Evolutionary conservation across 176 grass and related monocot species (phyloP), one percentile per base, ranked within the genome.

Genomic region (Otatea glauca): DNA sequence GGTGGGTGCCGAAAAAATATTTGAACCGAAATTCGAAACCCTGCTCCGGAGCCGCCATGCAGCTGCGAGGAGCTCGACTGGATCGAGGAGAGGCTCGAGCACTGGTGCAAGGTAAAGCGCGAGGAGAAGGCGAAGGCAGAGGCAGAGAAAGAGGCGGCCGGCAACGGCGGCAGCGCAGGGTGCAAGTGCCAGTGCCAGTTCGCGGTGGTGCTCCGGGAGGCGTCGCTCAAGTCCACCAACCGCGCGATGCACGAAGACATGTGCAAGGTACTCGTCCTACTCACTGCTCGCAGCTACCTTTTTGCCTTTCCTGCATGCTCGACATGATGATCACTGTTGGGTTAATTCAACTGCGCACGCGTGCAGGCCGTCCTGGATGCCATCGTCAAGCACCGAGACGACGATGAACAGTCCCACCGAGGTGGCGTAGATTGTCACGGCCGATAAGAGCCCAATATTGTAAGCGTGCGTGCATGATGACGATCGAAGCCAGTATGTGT

Each of bases 241-340:
- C 44, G 44, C 47, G 70, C 70, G 25, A 50, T 72, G 70, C 45
- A 72, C 70, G 44, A 72, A 15, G 70, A 72, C 42, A 72, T 72
- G 7, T 72, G 27, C 70, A 72, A 4, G 1, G 70, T 72, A 29
- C 38, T 35, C 11, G 4, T 13, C 27, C 34, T 65, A 7, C 63
- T 4, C 6, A 34, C n/a, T n/a, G n/a, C n/a, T n/a, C n/a, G n/a
- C n/a, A n/a, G n/a, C n/a, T n/a, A n/a, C n/a, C n/a, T n/a, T n/a
- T n/a, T n/a, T n/a, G n/a, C n/a, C n/a, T n/a, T 24, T 65, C 2
- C 2, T 15, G 13, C 29, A 27, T 42, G 37, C 17, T 41, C 17
- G 5, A 68, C 2, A 17, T 41, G 5, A 41, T n/a, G 18, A 10
- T 44, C 10, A 20, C 1, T 37, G 29, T 8, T n/a, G n/a, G n/a